These are phyloP conservation scores for Eucalyptus marginata DNA, from an alignment of 345 rosid species.

Conservation along the genomic window DNA sequence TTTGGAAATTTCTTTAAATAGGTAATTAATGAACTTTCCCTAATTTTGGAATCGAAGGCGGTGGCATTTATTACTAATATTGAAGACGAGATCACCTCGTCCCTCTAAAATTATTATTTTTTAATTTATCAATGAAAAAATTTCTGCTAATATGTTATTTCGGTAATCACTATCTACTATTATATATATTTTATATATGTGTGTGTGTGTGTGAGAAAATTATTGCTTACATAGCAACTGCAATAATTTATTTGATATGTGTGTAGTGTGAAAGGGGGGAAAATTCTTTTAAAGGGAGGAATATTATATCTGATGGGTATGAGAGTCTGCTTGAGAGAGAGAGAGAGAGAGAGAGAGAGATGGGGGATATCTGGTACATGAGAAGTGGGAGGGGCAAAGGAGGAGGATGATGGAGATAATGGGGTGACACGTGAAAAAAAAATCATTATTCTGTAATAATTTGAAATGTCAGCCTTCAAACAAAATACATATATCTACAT, in stretches of 20 bases:
- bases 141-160: not conserved
- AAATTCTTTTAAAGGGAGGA: not conserved
- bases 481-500: not conserved
- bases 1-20: not conserved
- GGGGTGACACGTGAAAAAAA: not conserved
- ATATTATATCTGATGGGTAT: not conserved
- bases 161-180: not conserved
- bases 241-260: not conserved
- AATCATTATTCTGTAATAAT: not conserved
- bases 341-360: not conserved
- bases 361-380: not conserved
- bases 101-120: not conserved
- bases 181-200: too few relatives aligned
- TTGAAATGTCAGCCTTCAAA: not conserved
- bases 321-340: not conserved
- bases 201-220: not conserved
- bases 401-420: not conserved
- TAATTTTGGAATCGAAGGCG: not conserved
- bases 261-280: not conserved
- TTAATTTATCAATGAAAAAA: not conserved
- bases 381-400: not conserved
- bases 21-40: not conserved
- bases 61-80: not conserved
- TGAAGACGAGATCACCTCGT: not conserved
- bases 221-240: not conserved